phyloP scores from a whole-genome alignment of 1,284 basidiomycete species.

The Volvariella volvacea region DNA sequence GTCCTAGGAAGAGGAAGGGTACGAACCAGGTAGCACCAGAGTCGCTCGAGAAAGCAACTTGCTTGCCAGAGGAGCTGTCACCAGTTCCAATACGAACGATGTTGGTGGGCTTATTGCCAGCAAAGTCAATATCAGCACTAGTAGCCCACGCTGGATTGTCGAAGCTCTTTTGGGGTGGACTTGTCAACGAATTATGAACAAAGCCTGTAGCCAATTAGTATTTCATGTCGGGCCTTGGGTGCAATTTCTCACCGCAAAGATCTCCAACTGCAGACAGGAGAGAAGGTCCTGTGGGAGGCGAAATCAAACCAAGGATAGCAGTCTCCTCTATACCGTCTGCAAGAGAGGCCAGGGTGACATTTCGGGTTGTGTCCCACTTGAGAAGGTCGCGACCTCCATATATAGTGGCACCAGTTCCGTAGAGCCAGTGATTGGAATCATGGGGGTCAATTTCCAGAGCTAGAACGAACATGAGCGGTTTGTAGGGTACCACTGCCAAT shows the following conservation, averaged over 20 bases:
- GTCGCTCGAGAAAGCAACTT: constrained; percentile 50
- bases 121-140: constrained; percentile 48
- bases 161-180: constrained; percentile 34
- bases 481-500: not conserved
- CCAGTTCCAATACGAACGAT: constrained; percentile 48
- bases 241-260: constrained; percentile 33
- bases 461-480: constrained; percentile 7
- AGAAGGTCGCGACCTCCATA: constrained; percentile 50
- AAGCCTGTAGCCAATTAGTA: constrained; percentile 31
- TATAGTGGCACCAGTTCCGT: constrained; percentile 57
- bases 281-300: constrained; percentile 39
- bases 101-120: constrained; percentile 45
- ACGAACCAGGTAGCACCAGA: constrained; percentile 44
- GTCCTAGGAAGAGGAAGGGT: not conserved
- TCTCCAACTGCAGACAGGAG: constrained; percentile 57
- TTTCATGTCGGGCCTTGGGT: not conserved
- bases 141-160: constrained; percentile 47
- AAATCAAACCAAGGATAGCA: constrained; percentile 46
- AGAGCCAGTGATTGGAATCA: constrained; percentile 61
- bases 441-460: constrained; percentile 55
- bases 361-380: constrained; percentile 51
- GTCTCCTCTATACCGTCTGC: constrained; percentile 64
- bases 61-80: constrained; percentile 39
- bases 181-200: constrained; percentile 42
- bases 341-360: constrained; percentile 51